phyloP scores from a whole-genome alignment of 345 rosid genomes.

The Boechera divaricarpa region DNA sequence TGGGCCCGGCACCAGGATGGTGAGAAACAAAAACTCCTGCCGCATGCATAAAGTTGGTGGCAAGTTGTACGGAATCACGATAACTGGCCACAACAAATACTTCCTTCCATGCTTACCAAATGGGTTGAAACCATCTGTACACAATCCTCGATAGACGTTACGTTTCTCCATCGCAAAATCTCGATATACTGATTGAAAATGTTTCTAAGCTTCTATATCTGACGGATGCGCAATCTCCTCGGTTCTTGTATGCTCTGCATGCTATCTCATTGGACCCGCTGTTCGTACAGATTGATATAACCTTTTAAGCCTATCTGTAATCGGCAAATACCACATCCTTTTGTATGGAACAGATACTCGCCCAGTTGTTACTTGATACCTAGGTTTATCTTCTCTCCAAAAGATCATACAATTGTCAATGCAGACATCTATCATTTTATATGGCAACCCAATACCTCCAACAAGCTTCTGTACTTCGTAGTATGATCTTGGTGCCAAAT shows the following conservation, averaged over 20 bases:
- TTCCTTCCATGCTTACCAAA: not conserved
- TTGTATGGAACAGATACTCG: not conserved
- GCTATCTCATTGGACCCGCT: not conserved
- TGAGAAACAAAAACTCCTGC: too few relatives aligned
- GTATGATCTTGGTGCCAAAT: not conserved
- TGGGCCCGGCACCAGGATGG: too few relatives aligned
- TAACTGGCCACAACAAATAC: not conserved
- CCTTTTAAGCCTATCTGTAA: not conserved
- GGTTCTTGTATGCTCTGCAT: not conserved
- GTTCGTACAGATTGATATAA: not conserved
- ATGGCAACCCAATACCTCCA: not conserved
- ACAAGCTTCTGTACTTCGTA: too few relatives aligned
- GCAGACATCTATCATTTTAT: not conserved
- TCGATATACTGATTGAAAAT: not conserved
- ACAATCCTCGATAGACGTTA: not conserved
- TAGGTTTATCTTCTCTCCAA: not conserved
- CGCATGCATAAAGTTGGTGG: too few relatives aligned
- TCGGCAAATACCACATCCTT: not conserved
- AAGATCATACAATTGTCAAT: not conserved
- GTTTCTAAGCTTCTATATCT: not conserved
- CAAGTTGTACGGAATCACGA: not conserved
- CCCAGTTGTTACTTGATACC: not conserved
- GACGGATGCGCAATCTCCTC: not conserved
- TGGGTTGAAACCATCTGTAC: slow-evolving; percentile 1
- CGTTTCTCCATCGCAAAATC: not conserved